Evolutionary conservation across 352 stramenopile species (phyloP), one percentile per base, ranked within the genome.

Genomic region (Phytophthora palmivora): DNA sequence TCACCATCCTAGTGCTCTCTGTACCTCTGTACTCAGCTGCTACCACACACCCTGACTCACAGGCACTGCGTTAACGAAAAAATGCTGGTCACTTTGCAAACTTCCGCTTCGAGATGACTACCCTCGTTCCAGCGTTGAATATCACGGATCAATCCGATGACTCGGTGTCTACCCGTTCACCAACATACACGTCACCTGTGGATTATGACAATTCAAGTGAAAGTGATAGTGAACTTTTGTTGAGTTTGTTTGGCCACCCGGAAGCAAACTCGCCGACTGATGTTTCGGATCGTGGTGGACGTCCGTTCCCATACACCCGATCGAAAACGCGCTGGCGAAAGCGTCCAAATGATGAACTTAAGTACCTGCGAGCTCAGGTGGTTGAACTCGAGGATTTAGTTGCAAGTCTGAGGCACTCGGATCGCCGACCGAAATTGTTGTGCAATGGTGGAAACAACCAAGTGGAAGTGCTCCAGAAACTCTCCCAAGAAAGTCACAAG

Each of bases 311-410:
- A 1, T 72, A 68, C 39, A 68, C 57, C 1, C 59, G 57, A 11
- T 72, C 63, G 15, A 67, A 72, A 26, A 66, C 52, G 6, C 49
- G 63, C 6, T 71, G 63, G 52, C 59, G 69, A 15, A 74, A 74
- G 34, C 58, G 69, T 19, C 69, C 64, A 38, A 74, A 71, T 21
- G 58, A 77, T 41, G 69, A 77, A 52, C 64, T 77, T 15, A 70
- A 77, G 48, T 77, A 77, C 30, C 28, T 77, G 12, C 58, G 64
- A 28, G 32, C 21, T 2, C 39, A 67, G 12, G 59, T 74, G 28
- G 16, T 33, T 0, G 69, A 68, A 26, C 54, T 77, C 2, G 52
- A 77, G 9, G 34, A 41, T 0, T 30, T 74, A 18, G 37, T 73
- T 0, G 9, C 28, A 16, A 56, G 42, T 15, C 44, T 73, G 33